A percentile compares a stretch with the other conserved stretches of the same genome.
Evolutionary conservation across 163 green algal genomes (phyloP).

Genomic region (Chlorella variabilis): DNA sequence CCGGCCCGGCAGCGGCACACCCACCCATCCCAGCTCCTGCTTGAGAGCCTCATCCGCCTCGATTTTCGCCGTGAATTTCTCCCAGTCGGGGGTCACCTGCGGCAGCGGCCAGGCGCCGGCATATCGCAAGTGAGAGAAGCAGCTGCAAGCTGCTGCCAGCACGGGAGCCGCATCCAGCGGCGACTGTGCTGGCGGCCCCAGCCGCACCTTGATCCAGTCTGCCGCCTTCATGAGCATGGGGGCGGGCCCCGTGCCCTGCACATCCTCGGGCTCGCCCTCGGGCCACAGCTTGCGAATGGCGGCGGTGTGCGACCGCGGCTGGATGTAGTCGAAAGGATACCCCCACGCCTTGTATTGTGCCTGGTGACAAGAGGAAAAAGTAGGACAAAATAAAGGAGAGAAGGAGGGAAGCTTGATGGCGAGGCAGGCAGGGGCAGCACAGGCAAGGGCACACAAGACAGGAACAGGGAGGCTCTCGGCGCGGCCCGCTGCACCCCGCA

Average conservation of each 20-base stretch:
- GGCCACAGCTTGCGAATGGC: slow-evolving; percentile 69
- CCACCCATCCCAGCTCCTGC: slow-evolving; percentile 76
- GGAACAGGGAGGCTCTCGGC: no score
- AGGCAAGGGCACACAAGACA: no score
- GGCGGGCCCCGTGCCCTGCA: slow-evolving; percentile 85
- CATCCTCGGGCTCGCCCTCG: slow-evolving; percentile 48
- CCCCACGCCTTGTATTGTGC: slow-evolving; percentile 26
- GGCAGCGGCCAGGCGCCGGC: no score
- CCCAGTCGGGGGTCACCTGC: slow-evolving; percentile 82
- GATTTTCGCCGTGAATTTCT: slow-evolving; percentile 83
- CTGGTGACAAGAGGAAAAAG: background rate
- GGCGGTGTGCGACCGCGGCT: slow-evolving; percentile 28
- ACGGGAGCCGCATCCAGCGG: no score
- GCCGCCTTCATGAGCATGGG: slow-evolving; percentile 78
- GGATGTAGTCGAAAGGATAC: slow-evolving; percentile 75
- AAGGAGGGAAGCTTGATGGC: background rate
- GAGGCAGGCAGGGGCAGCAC: background rate
- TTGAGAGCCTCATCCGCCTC: slow-evolving; percentile 82
- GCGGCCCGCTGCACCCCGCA: background rate
- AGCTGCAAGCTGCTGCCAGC: background rate
- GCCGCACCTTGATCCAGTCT: slow-evolving; percentile 63
- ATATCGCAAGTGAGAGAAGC: no score
- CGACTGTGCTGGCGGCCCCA: no score
- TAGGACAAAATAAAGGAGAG: no score
- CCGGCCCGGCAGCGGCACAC: no score